phyloP scores from a whole-genome alignment of 345 rosid species.

The Salix purpurea region DNA sequence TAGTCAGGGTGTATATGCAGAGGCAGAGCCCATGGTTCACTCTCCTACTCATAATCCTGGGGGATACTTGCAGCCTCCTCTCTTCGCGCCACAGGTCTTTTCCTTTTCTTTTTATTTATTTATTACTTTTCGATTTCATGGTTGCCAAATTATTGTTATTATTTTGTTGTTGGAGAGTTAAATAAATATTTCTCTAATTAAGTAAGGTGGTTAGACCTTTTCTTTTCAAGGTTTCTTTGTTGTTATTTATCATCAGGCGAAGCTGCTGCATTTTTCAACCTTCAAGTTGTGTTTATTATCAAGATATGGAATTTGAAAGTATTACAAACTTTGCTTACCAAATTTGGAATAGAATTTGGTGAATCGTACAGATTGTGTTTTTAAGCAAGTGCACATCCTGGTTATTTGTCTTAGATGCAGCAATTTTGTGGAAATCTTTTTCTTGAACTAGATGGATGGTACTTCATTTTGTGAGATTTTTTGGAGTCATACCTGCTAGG shows the following conservation, averaged over 20 bases:
- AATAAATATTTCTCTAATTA: not conserved
- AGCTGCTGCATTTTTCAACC: not conserved
- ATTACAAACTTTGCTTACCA: no score
- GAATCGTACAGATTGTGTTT: not conserved
- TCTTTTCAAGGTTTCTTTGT: not conserved
- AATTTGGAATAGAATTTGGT: not conserved
- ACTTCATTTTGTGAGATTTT: not conserved
- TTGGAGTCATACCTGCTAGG: not conserved
- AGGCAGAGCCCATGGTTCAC: constrained; percentile 32
- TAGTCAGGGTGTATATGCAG: constrained; percentile 12
- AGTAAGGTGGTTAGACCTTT: not conserved
- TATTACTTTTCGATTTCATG: not conserved
- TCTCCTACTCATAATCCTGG: constrained; percentile 27
- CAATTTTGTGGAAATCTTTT: not conserved
- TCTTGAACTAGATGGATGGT: not conserved
- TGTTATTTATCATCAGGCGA: not conserved
- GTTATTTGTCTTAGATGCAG: not conserved
- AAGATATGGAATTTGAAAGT: not conserved
- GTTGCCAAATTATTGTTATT: not conserved
- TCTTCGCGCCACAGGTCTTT: constrained; percentile 32
- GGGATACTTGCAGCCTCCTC: constrained; percentile 22
- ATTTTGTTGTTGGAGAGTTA: not conserved
- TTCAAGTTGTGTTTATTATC: not conserved
- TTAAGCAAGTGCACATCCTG: not conserved
- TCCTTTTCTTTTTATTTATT: not conserved